A percentile compares a stretch with the other conserved stretches of the same genome.
These are phyloP conservation scores for Moricandia arvensis DNA, from an alignment of 345 rosid species.

Conservation along the genomic window DNA sequence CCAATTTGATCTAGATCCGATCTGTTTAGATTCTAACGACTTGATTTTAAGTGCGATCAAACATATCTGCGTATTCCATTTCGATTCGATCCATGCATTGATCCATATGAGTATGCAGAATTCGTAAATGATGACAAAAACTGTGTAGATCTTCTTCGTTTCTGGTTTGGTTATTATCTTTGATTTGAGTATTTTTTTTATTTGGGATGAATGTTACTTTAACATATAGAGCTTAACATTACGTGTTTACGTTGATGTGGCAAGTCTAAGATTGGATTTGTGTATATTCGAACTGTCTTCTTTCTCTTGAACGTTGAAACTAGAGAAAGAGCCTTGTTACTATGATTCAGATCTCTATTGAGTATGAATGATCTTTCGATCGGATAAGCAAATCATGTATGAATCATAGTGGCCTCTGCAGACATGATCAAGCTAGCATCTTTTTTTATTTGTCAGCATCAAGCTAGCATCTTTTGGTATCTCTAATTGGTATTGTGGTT, in stretches of 20 bases:
- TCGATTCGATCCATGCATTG: slow-evolving; percentile 10
- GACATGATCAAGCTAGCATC: background rate
- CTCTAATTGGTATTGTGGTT: background rate
- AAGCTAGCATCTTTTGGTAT: slow-evolving; percentile 1
- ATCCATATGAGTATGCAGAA: slow-evolving; percentile 9
- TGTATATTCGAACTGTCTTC: background rate
- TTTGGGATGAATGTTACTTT: background rate
- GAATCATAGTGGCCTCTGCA: background rate
- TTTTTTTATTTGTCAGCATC: too few species aligned
- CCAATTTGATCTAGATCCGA: slow-evolving; percentile 18
- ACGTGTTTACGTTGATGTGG: background rate
- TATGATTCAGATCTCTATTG: background rate
- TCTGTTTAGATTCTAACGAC: background rate
- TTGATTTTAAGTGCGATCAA: background rate
- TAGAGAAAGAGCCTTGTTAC: too few species aligned
- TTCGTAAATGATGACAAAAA: background rate
- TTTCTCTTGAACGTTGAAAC: background rate
- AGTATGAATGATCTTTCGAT: background rate
- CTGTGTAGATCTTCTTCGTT: background rate
- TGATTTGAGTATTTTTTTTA: background rate
- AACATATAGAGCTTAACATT: background rate
- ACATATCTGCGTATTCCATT: background rate
- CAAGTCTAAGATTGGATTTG: too few species aligned
- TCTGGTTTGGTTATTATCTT: background rate
- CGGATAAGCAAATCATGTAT: background rate